Base-by-base conservation (phyloP, 176 grass and related monocot species). In the Musa troglodytarum region DNA sequence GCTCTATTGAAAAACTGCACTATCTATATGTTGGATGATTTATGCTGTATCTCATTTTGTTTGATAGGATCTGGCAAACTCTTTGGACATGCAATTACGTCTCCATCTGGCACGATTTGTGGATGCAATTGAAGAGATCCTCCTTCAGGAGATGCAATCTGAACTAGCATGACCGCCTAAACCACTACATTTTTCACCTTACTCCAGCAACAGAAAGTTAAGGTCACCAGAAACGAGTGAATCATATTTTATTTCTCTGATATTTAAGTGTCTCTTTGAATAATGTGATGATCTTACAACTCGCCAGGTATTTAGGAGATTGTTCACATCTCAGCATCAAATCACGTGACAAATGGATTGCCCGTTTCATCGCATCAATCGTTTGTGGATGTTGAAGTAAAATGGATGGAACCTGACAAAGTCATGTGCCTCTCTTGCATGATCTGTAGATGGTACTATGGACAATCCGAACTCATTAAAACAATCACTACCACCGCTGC, bases 51-150 rank as follows among this genome's bases (percentile, higher is more conserved):
- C 52, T 69, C 54, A 61, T 22, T 63, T 61, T 71, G 22, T 80
- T 50, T 77, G 25, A 6, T 71, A 98, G 95, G 90, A 90, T 66
- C 76, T 86, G 85, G 87, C 86, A 24, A 93, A 98, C 68, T 68
- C 49, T 56, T 84, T 93, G 84, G 84, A 92, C 72, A 57, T 76
- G 75, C 69, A 88, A 24, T 82, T 75, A 82, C 81, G 88, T 10
- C 80, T 52, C 56, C 75, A 93, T 77, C 90, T 98, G 77, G 82
- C 85, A 61, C 79, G 22, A 62, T 89, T 93, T 87, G 76, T 79
- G 20, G 88, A 98, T 73, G 78, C 86, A 11, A 84, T 98, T 8
- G 95, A 98, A 77, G 90, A 84, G 63, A 93, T 93, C 53, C 83
- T 96, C 43, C 53, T 92, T 77, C 83, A 50, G 56, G 85, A 88